phyloP scores from a whole-genome alignment of 768 basidiomycete genomes.

The Epithele typhae region DNA sequence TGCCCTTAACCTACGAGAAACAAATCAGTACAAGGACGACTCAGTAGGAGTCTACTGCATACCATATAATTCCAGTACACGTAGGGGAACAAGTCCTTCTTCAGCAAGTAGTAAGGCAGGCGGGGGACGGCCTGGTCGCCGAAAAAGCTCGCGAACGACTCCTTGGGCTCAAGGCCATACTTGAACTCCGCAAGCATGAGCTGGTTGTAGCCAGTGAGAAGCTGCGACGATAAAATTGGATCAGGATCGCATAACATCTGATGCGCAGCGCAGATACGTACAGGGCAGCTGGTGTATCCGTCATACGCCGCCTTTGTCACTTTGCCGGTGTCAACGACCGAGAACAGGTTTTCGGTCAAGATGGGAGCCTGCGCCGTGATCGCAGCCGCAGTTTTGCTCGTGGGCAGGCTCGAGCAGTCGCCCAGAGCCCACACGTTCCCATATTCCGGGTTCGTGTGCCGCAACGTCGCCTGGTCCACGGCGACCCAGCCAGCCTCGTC shows the following conservation, averaged over 20 bases:
- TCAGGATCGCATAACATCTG: too few relatives aligned
- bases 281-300: constrained; percentile 87
- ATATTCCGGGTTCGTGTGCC: constrained; percentile 76
- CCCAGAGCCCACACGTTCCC: constrained; percentile 86
- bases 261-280: constrained; percentile 22
- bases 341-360: constrained; percentile 82
- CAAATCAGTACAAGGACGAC: neutral
- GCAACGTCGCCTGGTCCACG: constrained; percentile 76
- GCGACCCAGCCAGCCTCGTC: constrained; percentile 88
- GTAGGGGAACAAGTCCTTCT: constrained; percentile 76
- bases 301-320: constrained; percentile 71
- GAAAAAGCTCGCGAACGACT: constrained; percentile 67
- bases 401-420: constrained; percentile 90
- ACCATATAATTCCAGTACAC: constrained; percentile 79
- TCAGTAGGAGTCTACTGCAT: too few relatives aligned
- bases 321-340: constrained; percentile 68
- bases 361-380: constrained; percentile 91
- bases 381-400: constrained; percentile 94
- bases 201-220: constrained; percentile 78
- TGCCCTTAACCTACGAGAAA: constrained; percentile 30
- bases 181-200: constrained; percentile 91
- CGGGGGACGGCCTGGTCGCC: constrained; percentile 75
- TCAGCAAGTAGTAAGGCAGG: constrained; percentile 81
- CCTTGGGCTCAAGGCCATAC: constrained; percentile 85
- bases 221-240: constrained; percentile 43